These are phyloP conservation scores for Chrysanthemum makinoi DNA, from an alignment of 129 eudicot genomes.

Conservation along the genomic window DNA sequence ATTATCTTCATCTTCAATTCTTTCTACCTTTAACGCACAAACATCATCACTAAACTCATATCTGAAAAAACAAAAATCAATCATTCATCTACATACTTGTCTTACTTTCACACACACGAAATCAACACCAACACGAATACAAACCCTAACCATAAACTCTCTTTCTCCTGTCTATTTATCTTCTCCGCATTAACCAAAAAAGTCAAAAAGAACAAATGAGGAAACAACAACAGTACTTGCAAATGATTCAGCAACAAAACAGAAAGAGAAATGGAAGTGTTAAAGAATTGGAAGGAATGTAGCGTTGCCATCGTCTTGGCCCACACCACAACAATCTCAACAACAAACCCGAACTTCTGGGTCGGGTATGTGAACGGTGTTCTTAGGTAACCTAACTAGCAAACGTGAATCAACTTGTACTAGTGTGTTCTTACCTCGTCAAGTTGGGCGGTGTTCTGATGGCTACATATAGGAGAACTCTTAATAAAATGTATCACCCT, in stretches of 20 bases:
- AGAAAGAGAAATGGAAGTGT: constrained; percentile 24
- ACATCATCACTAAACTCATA: too few species aligned
- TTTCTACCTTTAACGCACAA: too few species aligned
- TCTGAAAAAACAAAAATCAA: too few species aligned
- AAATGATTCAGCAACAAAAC: constrained; percentile 38
- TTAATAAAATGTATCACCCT: too few species aligned
- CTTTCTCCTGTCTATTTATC: too few species aligned
- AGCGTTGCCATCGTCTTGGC: constrained; percentile 51
- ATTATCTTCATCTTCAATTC: too few species aligned
- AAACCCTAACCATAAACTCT: too few species aligned
- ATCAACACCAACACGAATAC: too few species aligned
- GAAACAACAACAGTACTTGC: constrained; percentile 42
- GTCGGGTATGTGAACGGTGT: constrained; percentile 66
- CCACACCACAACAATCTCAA: constrained; percentile 56
- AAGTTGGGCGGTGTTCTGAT: constrained; percentile 25
- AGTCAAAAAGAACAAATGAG: constrained; percentile 20
- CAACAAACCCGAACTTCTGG: constrained; percentile 29
- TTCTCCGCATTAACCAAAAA: too few species aligned
- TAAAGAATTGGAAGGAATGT: neutral
- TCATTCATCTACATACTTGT: too few species aligned
- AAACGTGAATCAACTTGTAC: constrained; percentile 76
- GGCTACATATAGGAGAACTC: too few species aligned
- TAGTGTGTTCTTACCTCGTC: constrained; percentile 82
- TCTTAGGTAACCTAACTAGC: constrained; percentile 49
- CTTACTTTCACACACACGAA: too few species aligned